Evolutionary conservation across 2,329 filamentous ascomycete genomes (phyloP).

Genomic region (Neospermospora avenae): DNA sequence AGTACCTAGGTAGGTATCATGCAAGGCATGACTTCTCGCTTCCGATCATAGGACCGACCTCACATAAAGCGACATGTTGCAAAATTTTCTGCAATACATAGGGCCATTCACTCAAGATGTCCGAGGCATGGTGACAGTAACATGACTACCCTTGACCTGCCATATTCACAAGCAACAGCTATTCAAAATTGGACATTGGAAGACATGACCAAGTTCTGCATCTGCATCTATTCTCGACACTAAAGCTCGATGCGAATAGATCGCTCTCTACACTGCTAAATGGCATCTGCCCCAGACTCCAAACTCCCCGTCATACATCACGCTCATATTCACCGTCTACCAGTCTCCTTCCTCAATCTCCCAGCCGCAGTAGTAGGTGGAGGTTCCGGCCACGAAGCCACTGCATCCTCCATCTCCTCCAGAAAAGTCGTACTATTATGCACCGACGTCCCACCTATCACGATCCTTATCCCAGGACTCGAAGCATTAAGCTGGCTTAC

Average conservation of each 20-base stretch:
- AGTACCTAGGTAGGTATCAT: no score
- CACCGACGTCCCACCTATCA: constrained; percentile 82
- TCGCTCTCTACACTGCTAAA: background rate
- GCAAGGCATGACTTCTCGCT: no score
- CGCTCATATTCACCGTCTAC: constrained; percentile 25
- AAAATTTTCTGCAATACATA: no score
- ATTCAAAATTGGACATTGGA: background rate
- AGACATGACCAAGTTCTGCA: background rate
- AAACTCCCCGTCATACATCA: background rate
- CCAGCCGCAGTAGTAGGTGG: constrained; percentile 35
- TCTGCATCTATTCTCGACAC: background rate
- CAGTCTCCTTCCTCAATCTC: constrained; percentile 35
- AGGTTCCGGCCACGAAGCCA: constrained; percentile 79
- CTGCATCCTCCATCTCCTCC: constrained; percentile 87
- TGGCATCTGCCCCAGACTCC: constrained; percentile 3
- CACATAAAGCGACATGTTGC: no score
- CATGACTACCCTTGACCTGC: no score
- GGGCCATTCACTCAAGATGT: no score
- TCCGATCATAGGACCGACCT: no score
- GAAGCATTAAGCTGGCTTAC: constrained; percentile 92
- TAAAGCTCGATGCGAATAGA: background rate
- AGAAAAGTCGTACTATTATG: constrained; percentile 87
- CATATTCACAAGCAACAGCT: no score
- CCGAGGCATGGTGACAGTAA: no score
- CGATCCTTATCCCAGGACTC: constrained; percentile 82